Evolutionary conservation across 1,284 basidiomycete genomes (phyloP).

Genomic region (Pseudozyma flocculosa): DNA sequence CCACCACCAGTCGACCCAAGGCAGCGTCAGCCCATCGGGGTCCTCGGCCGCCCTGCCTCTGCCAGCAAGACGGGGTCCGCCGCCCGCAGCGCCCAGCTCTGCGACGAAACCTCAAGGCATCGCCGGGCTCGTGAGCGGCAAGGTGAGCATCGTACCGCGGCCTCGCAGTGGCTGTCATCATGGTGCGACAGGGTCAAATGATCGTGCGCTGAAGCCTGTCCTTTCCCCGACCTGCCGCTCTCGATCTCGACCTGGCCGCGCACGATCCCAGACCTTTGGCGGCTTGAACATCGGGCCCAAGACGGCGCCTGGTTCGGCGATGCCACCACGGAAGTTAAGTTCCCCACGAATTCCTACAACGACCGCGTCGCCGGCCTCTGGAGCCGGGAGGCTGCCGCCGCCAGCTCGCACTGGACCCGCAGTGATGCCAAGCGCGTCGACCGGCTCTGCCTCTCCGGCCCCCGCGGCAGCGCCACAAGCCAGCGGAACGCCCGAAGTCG

Average conservation of each 20-base stretch:
- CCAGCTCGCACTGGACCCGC: not conserved
- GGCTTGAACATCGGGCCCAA: slow-evolving; percentile 7
- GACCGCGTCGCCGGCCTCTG: too few species aligned
- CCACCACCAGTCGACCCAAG: not conserved
- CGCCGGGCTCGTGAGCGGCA: slow-evolving; percentile 7
- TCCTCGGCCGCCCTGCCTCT: too few species aligned
- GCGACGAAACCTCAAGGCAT: not conserved
- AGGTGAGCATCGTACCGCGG: slow-evolving; percentile 1
- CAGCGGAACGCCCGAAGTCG: slow-evolving; percentile 3
- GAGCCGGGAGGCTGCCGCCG: not conserved
- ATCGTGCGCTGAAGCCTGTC: too few species aligned
- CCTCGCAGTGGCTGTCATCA: too few species aligned
- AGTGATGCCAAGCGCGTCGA: not conserved
- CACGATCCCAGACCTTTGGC: slow-evolving; percentile 5
- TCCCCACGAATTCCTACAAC: too few species aligned
- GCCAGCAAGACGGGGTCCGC: slow-evolving; percentile 1
- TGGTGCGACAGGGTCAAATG: too few species aligned
- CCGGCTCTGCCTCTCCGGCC: not conserved
- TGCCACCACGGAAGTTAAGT: too few species aligned
- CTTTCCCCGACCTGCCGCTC: too few species aligned
- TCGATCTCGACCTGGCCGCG: too few species aligned
- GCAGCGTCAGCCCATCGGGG: too few species aligned
- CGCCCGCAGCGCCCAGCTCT: not conserved
- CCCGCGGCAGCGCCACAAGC: not conserved
- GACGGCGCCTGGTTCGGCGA: not conserved